Evolutionary conservation across 2,329 filamentous ascomycete species (phyloP).

Genomic region (Diaporthe sp.): DNA sequence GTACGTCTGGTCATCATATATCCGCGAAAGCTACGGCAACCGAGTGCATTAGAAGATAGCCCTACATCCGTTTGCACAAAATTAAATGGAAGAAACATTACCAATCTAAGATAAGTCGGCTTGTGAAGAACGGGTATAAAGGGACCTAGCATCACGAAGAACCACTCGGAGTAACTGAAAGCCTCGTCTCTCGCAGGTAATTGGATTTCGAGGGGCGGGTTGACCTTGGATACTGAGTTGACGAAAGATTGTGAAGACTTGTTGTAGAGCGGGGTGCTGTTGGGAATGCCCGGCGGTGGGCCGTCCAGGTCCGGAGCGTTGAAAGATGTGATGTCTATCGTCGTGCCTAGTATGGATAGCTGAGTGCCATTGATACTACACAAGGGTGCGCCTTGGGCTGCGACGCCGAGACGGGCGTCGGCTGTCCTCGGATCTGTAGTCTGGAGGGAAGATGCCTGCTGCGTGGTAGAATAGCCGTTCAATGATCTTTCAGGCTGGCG

Average conservation of each 20-base stretch:
- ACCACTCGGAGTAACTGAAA: constrained; percentile 78
- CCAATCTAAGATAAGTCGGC: constrained; percentile 75
- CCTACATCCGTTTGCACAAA: background rate
- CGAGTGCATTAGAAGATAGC: constrained; percentile 35
- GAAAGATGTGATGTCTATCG: constrained; percentile 82
- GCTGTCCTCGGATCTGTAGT: constrained; percentile 51
- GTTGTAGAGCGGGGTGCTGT: constrained; percentile 66
- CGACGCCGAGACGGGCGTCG: constrained; percentile 75
- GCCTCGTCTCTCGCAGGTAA: constrained; percentile 74
- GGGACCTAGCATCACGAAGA: constrained; percentile 76
- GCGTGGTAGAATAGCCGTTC: background rate
- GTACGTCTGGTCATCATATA: constrained; percentile 77
- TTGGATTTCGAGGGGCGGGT: constrained; percentile 65
- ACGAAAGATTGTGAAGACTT: constrained; percentile 79
- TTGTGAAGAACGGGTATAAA: constrained; percentile 84
- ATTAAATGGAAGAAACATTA: constrained; percentile 51
- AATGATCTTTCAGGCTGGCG: constrained; percentile 40
- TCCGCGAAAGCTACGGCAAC: constrained; percentile 61
- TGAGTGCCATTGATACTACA: constrained; percentile 81
- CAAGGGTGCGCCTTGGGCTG: constrained; percentile 70
- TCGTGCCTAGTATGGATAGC: constrained; percentile 81
- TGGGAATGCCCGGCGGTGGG: constrained; percentile 55
- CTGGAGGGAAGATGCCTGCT: constrained; percentile 25
- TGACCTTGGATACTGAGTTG: constrained; percentile 71
- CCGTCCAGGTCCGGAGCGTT: constrained; percentile 75